A percentile compares a stretch with the other conserved stretches of the same genome.
These are phyloP conservation scores for Aspergillus intermedius DNA, from an alignment of 2,329 filamentous ascomycete species.

Conservation along the genomic window DNA sequence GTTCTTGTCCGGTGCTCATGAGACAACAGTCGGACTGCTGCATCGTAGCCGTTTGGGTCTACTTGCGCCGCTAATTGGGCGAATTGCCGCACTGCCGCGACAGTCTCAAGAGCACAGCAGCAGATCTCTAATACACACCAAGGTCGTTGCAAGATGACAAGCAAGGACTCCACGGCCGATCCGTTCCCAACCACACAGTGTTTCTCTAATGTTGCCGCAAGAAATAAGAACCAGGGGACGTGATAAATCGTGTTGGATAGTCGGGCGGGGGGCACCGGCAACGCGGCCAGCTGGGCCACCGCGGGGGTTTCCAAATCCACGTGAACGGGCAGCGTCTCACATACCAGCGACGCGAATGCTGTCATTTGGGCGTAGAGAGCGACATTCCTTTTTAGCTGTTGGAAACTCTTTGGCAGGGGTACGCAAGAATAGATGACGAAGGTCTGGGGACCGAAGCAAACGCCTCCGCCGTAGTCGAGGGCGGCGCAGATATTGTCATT, in stretches of 20 bases:
- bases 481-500: conserved; percentile 2
- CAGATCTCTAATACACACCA: conserved; percentile 17
- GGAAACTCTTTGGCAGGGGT: conserved; percentile 3
- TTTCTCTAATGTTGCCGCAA: conserved; percentile 6
- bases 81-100: conserved; percentile 6
- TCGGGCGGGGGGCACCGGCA: conserved; percentile 1
- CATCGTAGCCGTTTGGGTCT: conserved; percentile 5
- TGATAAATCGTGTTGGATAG: neutral
- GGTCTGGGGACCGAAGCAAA: conserved; percentile 5
- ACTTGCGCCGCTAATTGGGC: conserved; percentile 3
- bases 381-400: neutral
- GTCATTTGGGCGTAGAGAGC: conserved; percentile 1
- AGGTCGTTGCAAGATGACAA: conserved; percentile 13
- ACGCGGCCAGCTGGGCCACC: conserved; percentile 1
- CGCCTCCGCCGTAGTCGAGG: conserved; percentile 6
- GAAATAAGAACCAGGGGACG: conserved; percentile 14
- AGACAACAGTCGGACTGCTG: conserved; percentile 6
- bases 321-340: conserved; percentile 4
- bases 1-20: conserved; percentile 5
- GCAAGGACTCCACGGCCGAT: conserved; percentile 7
- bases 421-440: conserved; percentile 9
- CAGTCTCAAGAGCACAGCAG: conserved; percentile 7
- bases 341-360: neutral
- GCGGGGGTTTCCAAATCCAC: conserved; percentile 1
- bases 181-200: conserved; percentile 11